phyloP scores from a whole-genome alignment of 1,139 yeast species.

The Suhomyces coccinellae region DNA sequence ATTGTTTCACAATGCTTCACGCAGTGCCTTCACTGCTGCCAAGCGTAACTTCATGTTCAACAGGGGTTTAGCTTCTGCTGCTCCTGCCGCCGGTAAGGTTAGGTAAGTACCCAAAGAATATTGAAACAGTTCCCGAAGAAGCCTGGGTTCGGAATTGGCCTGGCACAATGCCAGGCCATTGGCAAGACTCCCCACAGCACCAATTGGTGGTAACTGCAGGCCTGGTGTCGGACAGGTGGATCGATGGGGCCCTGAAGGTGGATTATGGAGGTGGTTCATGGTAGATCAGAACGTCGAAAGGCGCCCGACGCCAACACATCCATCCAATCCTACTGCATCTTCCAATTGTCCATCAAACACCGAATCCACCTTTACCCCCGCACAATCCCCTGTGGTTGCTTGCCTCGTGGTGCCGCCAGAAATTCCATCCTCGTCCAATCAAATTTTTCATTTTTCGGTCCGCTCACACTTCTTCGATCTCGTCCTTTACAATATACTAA shows the following conservation, averaged over 20 bases:
- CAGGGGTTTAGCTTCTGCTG: slow-evolving; percentile 89
- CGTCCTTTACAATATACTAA: slow-evolving; percentile 4
- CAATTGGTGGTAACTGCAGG: background rate
- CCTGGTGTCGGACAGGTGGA: background rate
- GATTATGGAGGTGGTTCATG: background rate
- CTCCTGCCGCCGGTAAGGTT: slow-evolving; percentile 82
- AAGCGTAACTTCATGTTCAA: slow-evolving; percentile 74
- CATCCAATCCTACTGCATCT: background rate
- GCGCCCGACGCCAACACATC: background rate
- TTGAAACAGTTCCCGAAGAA: slow-evolving; percentile 1
- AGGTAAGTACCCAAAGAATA: slow-evolving; percentile 58
- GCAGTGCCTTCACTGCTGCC: slow-evolving; percentile 88
- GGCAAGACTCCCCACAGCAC: background rate
- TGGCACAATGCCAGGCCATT: too few species aligned
- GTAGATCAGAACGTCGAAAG: background rate
- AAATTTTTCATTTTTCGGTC: slow-evolving; percentile 8
- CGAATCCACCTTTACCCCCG: background rate
- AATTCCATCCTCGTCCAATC: background rate
- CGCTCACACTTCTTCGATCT: background rate
- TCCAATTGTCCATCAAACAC: background rate
- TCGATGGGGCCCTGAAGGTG: background rate
- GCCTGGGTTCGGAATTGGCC: background rate
- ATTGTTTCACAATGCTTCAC: slow-evolving; percentile 86
- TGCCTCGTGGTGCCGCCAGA: background rate
- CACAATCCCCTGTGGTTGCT: background rate